Evolutionary conservation across 257 asterid species (phyloP).

Genomic region (Sherardia arvensis): DNA sequence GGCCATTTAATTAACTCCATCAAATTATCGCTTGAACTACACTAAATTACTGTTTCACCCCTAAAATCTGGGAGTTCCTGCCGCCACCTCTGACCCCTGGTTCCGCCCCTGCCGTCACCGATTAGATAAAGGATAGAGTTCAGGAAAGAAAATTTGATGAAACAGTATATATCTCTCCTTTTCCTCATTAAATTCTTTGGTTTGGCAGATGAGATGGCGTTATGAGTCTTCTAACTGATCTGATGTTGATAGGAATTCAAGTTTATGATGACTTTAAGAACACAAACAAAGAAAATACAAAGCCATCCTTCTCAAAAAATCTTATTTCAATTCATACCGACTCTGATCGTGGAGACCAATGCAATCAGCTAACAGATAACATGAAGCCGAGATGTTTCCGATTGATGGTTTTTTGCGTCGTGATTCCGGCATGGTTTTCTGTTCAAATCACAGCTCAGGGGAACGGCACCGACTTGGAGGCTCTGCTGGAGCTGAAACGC

Average conservation of each 20-base stretch:
- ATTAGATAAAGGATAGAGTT: neutral
- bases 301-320: neutral
- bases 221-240: neutral
- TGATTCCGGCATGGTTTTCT: neutral
- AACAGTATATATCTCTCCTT: neutral
- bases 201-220: neutral
- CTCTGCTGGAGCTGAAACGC: slow-evolving; percentile 5
- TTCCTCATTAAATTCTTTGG: neutral
- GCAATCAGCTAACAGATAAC: neutral
- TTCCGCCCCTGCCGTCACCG: too few species aligned
- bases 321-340: too few species aligned
- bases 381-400: slow-evolving; percentile 1
- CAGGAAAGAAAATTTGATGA: neutral
- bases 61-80: too few species aligned
- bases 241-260: neutral
- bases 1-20: too few species aligned
- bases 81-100: too few species aligned
- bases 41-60: too few species aligned
- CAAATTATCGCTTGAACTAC: too few species aligned
- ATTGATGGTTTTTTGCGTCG: neutral
- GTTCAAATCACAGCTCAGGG: neutral
- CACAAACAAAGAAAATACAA: neutral
- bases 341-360: neutral
- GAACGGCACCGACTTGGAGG: neutral
- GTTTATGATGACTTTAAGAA: neutral